Evolutionary conservation across 305 asterid species (phyloP).

Genomic region (Solanum chacoense): DNA sequence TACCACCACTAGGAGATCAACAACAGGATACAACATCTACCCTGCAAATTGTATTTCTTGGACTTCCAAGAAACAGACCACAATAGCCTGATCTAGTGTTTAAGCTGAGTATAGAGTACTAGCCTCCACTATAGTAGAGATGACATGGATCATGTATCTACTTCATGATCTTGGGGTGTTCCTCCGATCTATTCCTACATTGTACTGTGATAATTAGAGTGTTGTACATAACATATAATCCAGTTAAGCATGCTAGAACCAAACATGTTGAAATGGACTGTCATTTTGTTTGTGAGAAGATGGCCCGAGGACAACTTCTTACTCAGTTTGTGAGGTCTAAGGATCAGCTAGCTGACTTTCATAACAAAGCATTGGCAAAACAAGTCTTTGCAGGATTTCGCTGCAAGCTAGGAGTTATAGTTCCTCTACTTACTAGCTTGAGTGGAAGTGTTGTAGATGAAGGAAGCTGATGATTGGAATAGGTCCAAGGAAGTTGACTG

Average conservation of each 20-base stretch:
- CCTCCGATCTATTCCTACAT: not conserved
- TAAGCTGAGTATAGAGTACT: not conserved
- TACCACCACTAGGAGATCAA: not conserved
- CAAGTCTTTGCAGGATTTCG: no score
- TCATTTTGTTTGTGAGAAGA: not conserved
- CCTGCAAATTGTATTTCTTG: not conserved
- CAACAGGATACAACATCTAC: not conserved
- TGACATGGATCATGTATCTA: not conserved
- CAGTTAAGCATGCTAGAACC: not conserved
- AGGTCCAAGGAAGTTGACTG: not conserved
- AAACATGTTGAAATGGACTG: not conserved
- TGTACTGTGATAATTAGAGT: not conserved
- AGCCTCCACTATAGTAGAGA: not conserved
- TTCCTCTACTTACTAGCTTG: no score
- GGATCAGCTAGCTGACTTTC: no score
- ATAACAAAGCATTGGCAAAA: no score
- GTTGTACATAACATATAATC: not conserved
- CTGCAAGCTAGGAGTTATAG: no score
- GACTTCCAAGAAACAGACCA: not conserved
- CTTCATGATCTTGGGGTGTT: not conserved
- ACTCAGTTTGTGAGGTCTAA: no score
- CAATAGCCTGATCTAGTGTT: not conserved
- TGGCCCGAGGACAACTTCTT: not conserved
- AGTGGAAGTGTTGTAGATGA: not conserved
- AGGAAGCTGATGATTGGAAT: not conserved